Evolutionary conservation across 2,329 filamentous ascomycete genomes (phyloP).

Genomic region (Trichoderma arundinaceum): DNA sequence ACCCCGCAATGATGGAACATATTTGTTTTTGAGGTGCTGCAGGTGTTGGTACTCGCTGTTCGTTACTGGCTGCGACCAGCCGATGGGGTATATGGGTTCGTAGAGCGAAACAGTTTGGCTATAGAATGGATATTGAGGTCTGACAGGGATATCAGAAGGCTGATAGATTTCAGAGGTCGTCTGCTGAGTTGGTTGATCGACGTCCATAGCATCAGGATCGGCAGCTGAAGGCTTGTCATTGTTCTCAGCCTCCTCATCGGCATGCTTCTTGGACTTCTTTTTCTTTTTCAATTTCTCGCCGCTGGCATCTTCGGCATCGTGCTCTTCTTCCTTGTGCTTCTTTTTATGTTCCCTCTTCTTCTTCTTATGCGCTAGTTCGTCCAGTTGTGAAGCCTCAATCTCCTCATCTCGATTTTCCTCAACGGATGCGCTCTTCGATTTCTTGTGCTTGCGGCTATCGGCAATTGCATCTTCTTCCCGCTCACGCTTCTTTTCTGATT

Average conservation of each 20-base stretch:
- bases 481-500: constrained; percentile 52
- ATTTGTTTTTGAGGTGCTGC: constrained; percentile 75
- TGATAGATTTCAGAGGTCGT: constrained; percentile 45
- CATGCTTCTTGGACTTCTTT: constrained; percentile 43
- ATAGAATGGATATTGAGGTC: constrained; percentile 71
- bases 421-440: constrained; percentile 54
- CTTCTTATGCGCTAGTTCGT: constrained; percentile 44
- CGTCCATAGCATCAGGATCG: constrained; percentile 48
- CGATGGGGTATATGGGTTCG: constrained; percentile 73
- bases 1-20: constrained; percentile 73
- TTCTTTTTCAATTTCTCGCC: constrained; percentile 43
- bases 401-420: constrained; percentile 39
- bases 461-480: constrained; percentile 51
- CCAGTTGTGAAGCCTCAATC: constrained; percentile 26
- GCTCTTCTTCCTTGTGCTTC: constrained; percentile 41
- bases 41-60: constrained; percentile 76
- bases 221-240: constrained; percentile 28
- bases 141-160: constrained; percentile 48
- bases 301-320: constrained; percentile 29
- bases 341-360: constrained; percentile 38
- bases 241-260: constrained; percentile 39
- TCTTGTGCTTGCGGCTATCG: constrained; percentile 55
- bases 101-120: constrained; percentile 82
- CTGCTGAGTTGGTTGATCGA: constrained; percentile 44
- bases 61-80: constrained; percentile 72